These are phyloP conservation scores for Phytophthora fragariae DNA, from an alignment of 352 stramenopile genomes.

Conservation along the genomic window DNA sequence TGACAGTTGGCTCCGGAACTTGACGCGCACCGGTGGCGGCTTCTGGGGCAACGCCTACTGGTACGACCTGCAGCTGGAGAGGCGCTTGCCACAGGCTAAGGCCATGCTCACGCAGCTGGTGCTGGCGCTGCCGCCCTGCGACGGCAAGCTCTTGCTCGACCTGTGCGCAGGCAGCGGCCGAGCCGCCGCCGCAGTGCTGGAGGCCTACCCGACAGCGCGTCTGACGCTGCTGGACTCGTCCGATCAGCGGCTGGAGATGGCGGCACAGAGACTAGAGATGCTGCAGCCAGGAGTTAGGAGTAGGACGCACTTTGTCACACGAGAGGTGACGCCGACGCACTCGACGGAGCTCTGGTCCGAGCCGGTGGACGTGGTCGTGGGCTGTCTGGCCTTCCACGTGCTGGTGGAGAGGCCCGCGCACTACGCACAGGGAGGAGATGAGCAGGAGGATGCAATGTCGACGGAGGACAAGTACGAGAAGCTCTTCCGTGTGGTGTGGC, in stretches of 20 bases:
- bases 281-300: not conserved
- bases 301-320: slow-evolving; percentile 33
- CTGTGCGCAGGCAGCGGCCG: slow-evolving; percentile 75
- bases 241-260: slow-evolving; percentile 61
- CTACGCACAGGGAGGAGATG: slow-evolving; percentile 34
- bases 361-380: slow-evolving; percentile 66
- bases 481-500: slow-evolving; percentile 65
- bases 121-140: slow-evolving; percentile 66
- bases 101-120: slow-evolving; percentile 71
- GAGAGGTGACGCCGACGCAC: slow-evolving; percentile 21
- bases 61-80: slow-evolving; percentile 79
- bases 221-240: slow-evolving; percentile 72
- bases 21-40: slow-evolving; percentile 57
- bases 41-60: slow-evolving; percentile 83
- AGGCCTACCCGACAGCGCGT: slow-evolving; percentile 64
- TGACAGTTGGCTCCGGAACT: slow-evolving; percentile 61
- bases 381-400: slow-evolving; percentile 75
- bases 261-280: slow-evolving; percentile 46
- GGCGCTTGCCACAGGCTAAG: slow-evolving; percentile 67
- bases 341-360: slow-evolving; percentile 34
- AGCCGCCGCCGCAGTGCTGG: slow-evolving; percentile 56
- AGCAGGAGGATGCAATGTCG: not conserved
- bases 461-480: slow-evolving; percentile 53
- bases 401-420: slow-evolving; percentile 62
- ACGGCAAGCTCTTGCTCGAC: slow-evolving; percentile 63